Evolutionary conservation across 2,329 filamentous ascomycete genomes (phyloP).

Genomic region (Proliferodiscus dingleyae): DNA sequence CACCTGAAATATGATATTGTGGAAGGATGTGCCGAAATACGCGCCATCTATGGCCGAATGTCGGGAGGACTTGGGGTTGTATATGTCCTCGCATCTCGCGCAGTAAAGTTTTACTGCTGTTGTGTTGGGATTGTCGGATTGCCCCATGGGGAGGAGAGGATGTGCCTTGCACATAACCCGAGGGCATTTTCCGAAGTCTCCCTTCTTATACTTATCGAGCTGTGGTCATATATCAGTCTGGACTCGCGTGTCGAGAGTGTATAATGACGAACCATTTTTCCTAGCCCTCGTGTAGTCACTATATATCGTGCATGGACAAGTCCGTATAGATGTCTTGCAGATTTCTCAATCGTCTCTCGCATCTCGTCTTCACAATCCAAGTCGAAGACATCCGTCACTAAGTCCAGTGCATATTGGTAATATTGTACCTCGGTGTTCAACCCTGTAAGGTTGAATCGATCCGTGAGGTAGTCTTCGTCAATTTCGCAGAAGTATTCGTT

Average conservation of each 20-base stretch:
- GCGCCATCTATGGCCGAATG: conserved; percentile 95
- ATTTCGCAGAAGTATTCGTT: conserved; percentile 99
- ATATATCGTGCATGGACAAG: conserved; percentile 95
- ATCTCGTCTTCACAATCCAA: conserved; percentile 98
- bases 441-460: conserved; percentile 96
- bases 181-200: conserved; percentile 96
- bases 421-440: conserved; percentile 97
- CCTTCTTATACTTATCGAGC: conserved; percentile 99
- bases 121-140: conserved; percentile 80
- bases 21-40: conserved; percentile 97
- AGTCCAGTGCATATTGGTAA: conserved; percentile 96
- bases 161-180: conserved; percentile 93
- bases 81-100: conserved; percentile 93
- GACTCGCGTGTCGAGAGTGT: not conserved
- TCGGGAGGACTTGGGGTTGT: conserved; percentile 96
- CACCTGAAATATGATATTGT: conserved; percentile 98
- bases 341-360: conserved; percentile 97
- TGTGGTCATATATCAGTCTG: conserved; percentile 36
- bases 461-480: conserved; percentile 96
- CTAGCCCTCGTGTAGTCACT: conserved; percentile 86
- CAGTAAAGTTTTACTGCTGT: conserved; percentile 97
- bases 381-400: conserved; percentile 97
- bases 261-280: conserved; percentile 78
- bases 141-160: conserved; percentile 89
- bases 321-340: conserved; percentile 89